Evolutionary conservation across 371 early-diverging fungal genomes (phyloP).

Genomic region (Phascolomyces articulosus): DNA sequence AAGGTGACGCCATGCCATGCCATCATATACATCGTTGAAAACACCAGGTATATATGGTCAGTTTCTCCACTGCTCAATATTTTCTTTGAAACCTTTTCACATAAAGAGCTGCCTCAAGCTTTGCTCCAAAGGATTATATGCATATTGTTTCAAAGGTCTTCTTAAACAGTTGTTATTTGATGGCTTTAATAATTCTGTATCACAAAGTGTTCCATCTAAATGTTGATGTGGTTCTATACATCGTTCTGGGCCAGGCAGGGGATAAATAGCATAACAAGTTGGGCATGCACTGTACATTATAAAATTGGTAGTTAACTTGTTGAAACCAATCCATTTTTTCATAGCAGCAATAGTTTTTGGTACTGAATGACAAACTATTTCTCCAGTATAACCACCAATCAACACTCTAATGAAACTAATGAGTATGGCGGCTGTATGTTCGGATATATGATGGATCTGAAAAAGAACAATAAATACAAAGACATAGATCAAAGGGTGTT

Average conservation of each 20-base stretch:
- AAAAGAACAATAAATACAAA: not conserved
- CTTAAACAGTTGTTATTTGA: not conserved
- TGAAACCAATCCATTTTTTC: not conserved
- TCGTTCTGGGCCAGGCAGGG: not conserved
- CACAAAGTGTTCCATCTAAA: not conserved
- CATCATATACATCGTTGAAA: slow-evolving; percentile 8
- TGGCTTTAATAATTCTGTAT: not conserved
- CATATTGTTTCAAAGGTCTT: slow-evolving; percentile 2
- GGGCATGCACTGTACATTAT: not conserved
- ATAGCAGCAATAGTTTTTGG: not conserved
- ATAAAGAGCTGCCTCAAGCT: not conserved
- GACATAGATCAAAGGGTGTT: not conserved
- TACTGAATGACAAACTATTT: not conserved
- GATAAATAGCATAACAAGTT: not conserved
- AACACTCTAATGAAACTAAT: not conserved
- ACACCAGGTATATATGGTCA: not conserved
- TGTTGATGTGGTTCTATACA: not conserved
- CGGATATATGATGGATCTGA: not conserved
- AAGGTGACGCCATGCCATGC: not conserved
- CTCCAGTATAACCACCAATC: not conserved
- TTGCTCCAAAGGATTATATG: not conserved
- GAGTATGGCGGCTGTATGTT: not conserved
- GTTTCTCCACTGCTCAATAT: slow-evolving; percentile 6
- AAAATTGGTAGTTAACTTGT: not conserved
- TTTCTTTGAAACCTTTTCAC: not conserved